Conservation (phyloP, 2,329 filamentous ascomycete species). For the Xylaria sp. region DNA sequence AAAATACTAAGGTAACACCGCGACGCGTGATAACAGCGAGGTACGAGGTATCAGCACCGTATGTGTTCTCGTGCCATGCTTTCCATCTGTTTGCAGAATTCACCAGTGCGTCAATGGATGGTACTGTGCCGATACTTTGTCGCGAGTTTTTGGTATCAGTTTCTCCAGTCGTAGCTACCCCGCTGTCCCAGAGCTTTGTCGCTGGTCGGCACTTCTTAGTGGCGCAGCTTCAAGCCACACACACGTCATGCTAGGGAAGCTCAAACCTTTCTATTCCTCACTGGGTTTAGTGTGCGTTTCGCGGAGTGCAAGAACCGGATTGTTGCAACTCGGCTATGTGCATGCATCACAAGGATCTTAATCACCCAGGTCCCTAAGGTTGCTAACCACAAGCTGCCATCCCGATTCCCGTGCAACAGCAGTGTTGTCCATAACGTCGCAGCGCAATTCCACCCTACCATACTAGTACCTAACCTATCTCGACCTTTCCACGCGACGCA, state of each 20-base stretch:
- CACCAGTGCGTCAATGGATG: no score
- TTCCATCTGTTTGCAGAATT: no score
- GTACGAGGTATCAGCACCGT: no score
- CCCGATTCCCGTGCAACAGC: background rate
- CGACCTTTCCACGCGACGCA: background rate
- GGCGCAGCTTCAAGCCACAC: background rate
- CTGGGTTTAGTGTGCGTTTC: background rate
- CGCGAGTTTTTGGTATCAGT: no score
- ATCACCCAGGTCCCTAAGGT: background rate
- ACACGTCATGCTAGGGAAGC: background rate
- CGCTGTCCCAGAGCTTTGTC: no score
- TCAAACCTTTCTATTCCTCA: background rate
- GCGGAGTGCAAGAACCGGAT: conserved; percentile 2
- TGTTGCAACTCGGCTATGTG: conserved; percentile 18
- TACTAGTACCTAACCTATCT: background rate
- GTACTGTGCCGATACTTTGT: no score
- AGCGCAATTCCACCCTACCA: background rate
- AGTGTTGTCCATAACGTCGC: background rate
- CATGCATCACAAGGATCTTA: conserved; percentile 5
- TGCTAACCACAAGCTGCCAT: background rate
- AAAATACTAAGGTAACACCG: no score
- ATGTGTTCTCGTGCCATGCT: no score
- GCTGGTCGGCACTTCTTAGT: background rate
- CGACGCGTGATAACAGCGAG: no score
- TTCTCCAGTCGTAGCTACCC: no score